Conservation (phyloP, 306 rosid genomes). For the Sicyos edulis region DNA sequence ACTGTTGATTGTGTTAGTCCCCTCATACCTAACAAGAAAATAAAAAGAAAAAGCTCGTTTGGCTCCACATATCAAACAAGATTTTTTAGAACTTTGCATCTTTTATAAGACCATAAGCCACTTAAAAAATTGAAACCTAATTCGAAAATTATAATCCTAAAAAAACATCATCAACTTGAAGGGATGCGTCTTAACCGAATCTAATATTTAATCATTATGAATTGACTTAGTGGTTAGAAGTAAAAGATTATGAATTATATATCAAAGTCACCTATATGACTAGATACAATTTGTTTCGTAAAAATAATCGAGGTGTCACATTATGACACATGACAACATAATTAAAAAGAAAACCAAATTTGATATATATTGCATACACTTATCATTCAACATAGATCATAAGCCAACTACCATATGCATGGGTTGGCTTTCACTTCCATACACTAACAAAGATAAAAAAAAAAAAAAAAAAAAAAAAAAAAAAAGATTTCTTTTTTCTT, state of each 20-base stretch:
- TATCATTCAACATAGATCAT: background rate
- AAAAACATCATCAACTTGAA: no score
- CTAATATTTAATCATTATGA: background rate
- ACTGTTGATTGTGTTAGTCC: background rate
- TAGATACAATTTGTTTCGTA: no score
- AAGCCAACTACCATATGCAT: conserved; percentile 14
- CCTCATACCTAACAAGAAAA: conserved; percentile 1
- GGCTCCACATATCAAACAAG: conserved; percentile 8
- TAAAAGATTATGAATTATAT: no score
- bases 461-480: no score
- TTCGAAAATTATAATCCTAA: no score
- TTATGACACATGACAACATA: background rate
- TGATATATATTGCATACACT: no score
- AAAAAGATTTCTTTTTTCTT: background rate
- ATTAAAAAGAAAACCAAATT: no score
- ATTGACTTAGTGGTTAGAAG: no score
- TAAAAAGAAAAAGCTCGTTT: background rate
- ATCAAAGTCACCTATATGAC: no score
- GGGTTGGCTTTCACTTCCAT: background rate
- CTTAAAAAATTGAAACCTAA: no score
- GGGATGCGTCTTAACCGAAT: background rate
- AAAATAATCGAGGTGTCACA: background rate
- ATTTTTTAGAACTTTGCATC: no score
- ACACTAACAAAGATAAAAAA: background rate
- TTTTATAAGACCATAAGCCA: no score